Conservation (phyloP, 371 early-diverging fungal genomes). For the Coemansia sp. region DNA sequence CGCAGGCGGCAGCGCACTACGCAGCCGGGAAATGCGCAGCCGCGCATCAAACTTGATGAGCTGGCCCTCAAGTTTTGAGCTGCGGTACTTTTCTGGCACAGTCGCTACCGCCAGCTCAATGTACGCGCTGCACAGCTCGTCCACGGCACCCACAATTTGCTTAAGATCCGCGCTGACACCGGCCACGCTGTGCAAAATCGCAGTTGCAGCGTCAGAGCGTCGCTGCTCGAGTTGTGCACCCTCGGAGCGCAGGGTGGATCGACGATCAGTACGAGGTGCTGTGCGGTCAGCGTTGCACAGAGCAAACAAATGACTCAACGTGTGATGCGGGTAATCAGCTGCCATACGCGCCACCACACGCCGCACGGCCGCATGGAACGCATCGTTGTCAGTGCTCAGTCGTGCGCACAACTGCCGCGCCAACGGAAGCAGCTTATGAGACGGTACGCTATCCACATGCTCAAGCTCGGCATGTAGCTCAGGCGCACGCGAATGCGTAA, state of each 20-base stretch:
- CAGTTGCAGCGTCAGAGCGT: constrained; percentile 43
- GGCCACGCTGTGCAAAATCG: constrained; percentile 32
- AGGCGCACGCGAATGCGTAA: constrained; percentile 33
- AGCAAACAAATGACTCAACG: constrained; percentile 51
- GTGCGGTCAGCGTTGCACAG: constrained; percentile 50
- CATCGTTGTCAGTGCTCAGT: constrained; percentile 22
- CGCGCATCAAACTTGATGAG: constrained; percentile 21
- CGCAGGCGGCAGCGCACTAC: constrained; percentile 25
- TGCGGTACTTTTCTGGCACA: constrained; percentile 45
- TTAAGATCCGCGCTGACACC: constrained; percentile 8
- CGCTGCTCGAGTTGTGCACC: constrained; percentile 29
- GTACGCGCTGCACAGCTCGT: constrained; percentile 38
- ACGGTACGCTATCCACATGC: constrained; percentile 38
- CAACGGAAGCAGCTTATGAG: constrained; percentile 53
- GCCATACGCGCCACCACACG: constrained; percentile 47
- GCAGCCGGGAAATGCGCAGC: constrained; percentile 27
- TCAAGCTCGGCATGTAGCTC: constrained; percentile 29
- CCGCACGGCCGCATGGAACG: constrained; percentile 39
- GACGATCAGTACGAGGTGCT: constrained; percentile 1
- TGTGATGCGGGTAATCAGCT: constrained; percentile 54
- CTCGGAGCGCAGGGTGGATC: constrained; percentile 11
- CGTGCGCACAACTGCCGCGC: constrained; percentile 55
- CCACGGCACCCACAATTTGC: constrained; percentile 28
- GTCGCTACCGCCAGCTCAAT: constrained; percentile 43
- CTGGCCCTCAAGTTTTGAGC: constrained; percentile 8